Base-by-base conservation (phyloP, 441 rosid genomes). In the Aquilaria agallochum region DNA sequence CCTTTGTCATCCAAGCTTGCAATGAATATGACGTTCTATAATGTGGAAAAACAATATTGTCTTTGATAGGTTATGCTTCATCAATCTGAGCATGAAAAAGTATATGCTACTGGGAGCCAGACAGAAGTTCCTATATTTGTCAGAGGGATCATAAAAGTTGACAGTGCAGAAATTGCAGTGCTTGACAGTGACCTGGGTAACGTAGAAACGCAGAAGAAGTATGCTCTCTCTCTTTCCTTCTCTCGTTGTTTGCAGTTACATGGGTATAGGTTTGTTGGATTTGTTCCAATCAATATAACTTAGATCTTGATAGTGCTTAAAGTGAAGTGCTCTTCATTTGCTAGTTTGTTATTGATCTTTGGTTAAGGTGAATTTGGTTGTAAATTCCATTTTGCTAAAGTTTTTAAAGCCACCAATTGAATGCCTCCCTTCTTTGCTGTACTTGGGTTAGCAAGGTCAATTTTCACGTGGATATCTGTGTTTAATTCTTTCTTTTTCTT, bases 151-250 rank as follows among this genome's bases (percentile, higher is more conserved):
- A 60, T 92, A 57, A 71, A 60, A 69, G 77, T 92, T 60, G 89
- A 85, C 53, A 83, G 73, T 68, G 82, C 93, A 53, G 92, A 85
- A 80, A 79, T 92, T 51, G 76, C 83, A 32, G 84, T 92, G 55
- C 95, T 89, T 74, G 98, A 88, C 66, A 88, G 91, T 77, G 95
- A 95, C 68, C 71, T 83, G 58, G 98, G 90, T 73, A 86, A 82
- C 48, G 68, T 82, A 50, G 99, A 92, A 76, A 75, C 87, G 36
- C 83, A 78, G 72, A 83, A 79, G 68, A 83, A 82, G 96, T 91
- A 83, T 55, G 84, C 52, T 56, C 45, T 31, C 45, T 31, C 64
- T 45, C 44, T 58, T 64, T 55, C 58, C 31, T 44, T 55, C 54
- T 20, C 31, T 47, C 50, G 9, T 61, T 56, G 5, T 30, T 56